Conservation (phyloP, 108 stramenopile genomes). For the Schizochytrium sp. region DNA sequence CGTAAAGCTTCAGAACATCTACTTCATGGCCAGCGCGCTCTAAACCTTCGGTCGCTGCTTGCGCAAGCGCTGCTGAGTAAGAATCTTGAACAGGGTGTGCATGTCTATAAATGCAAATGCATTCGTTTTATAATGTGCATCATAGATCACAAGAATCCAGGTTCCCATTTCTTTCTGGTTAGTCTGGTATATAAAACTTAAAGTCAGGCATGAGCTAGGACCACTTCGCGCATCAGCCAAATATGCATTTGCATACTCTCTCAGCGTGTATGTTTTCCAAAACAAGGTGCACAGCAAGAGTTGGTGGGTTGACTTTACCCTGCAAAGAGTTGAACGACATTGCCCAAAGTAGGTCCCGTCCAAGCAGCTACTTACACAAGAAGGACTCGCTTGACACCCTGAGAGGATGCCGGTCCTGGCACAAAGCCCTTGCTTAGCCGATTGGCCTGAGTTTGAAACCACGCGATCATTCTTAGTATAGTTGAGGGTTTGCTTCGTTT, state of each 20-base stretch:
- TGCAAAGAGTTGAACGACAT: too few species aligned
- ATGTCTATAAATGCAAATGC: neutral
- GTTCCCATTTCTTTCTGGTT: too few species aligned
- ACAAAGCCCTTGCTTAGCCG: constrained; percentile 2
- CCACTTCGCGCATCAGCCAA: too few species aligned
- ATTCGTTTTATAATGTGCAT: neutral
- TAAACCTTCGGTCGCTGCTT: neutral
- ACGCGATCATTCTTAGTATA: constrained; percentile 11
- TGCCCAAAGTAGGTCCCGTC: too few species aligned
- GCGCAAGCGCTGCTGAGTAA: constrained; percentile 23
- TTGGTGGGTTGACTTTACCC: too few species aligned
- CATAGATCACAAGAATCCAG: too few species aligned
- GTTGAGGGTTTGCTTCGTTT: neutral
- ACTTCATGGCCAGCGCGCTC: neutral
- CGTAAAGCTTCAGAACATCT: neutral
- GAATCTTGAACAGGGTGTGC: constrained; percentile 41
- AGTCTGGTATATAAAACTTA: too few species aligned
- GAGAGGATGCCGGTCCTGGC: neutral
- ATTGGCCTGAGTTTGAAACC: constrained; percentile 4
- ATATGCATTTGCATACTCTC: too few species aligned
- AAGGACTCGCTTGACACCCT: neutral
- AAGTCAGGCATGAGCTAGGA: too few species aligned
- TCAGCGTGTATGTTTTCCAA: too few species aligned
- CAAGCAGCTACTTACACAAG: neutral
- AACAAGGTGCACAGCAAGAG: too few species aligned